A percentile compares a stretch with the other conserved stretches of the same genome.
Evolutionary conservation across 768 basidiomycete genomes (phyloP).

Genomic region (Podaxis sp.): DNA sequence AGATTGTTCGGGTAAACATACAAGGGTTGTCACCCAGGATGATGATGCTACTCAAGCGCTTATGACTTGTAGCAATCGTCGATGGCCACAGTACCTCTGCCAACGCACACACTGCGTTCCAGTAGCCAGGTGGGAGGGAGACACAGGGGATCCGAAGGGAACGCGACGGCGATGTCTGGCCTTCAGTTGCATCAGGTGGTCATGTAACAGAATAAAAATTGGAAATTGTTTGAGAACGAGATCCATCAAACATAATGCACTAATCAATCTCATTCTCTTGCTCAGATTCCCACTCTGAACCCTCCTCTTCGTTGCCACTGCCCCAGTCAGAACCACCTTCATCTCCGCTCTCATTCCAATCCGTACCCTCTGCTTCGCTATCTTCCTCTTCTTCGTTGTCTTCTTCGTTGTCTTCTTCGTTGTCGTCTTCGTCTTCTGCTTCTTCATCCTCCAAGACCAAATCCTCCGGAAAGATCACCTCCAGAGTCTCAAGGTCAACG

Average conservation of each 20-base stretch:
- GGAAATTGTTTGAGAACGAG: neutral
- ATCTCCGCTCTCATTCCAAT: neutral
- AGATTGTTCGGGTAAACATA: neutral
- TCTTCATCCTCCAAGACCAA: neutral
- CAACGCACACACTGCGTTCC: neutral
- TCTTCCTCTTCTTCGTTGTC: neutral
- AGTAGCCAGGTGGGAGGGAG: neutral
- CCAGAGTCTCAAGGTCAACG: neutral
- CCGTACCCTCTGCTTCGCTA: neutral
- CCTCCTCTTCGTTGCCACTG: neutral
- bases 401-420: neutral
- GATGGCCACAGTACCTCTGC: neutral
- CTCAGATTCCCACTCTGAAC: neutral
- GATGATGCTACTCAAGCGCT: neutral
- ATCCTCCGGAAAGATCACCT: neutral
- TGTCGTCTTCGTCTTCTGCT: neutral
- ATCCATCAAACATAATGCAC: neutral
- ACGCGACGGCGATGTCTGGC: slow-evolving; percentile 5
- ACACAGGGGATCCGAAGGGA: neutral
- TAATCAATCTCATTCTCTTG: neutral
- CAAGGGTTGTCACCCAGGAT: neutral
- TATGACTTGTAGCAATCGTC: neutral
- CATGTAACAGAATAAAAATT: neutral
- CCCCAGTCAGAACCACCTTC: neutral
- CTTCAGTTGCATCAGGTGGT: neutral